These are phyloP conservation scores for Vishniacozyma victoriae DNA, from an alignment of 768 basidiomycete genomes.

Conservation along the genomic window DNA sequence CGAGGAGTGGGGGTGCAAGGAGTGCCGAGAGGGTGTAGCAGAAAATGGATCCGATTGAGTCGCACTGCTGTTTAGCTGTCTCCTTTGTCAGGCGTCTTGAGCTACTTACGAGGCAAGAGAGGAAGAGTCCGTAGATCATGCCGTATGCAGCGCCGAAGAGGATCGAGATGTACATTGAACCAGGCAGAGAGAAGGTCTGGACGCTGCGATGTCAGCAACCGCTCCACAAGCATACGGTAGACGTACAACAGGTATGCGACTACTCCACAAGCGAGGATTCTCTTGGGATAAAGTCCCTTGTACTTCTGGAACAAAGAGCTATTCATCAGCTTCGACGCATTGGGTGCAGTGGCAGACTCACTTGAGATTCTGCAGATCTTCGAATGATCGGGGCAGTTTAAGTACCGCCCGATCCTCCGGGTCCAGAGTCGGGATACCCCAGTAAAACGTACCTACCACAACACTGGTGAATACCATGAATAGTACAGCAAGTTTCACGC, in stretches of 20 bases:
- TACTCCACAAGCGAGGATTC: conserved; percentile 81
- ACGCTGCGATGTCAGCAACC: conserved; percentile 54
- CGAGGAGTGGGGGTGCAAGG: conserved; percentile 83
- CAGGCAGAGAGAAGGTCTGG: conserved; percentile 92
- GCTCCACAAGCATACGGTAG: neutral
- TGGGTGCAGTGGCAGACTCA: conserved; percentile 55
- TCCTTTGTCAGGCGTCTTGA: too few species aligned
- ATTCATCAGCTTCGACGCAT: conserved; percentile 7
- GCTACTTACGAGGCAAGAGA: conserved; percentile 73
- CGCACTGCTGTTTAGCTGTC: conserved; percentile 54
- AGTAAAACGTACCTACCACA: conserved; percentile 71
- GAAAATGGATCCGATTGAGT: conserved; percentile 81
- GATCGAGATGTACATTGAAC: conserved; percentile 96
- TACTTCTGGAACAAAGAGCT: conserved; percentile 58
- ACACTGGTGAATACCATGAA: conserved; percentile 65
- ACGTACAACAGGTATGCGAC: conserved; percentile 87
- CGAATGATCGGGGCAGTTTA: conserved; percentile 80
- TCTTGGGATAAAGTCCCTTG: conserved; percentile 74
- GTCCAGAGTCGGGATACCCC: conserved; percentile 74
- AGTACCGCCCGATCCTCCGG: conserved; percentile 71
- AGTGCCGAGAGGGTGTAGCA: conserved; percentile 90
- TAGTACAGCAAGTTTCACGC: conserved; percentile 73
- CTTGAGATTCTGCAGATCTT: conserved; percentile 78
- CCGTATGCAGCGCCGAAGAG: conserved; percentile 95
- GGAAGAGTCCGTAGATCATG: conserved; percentile 71